These are phyloP conservation scores for Aureobasidium uvarum DNA, from an alignment of 2,329 filamentous ascomycete genomes.

Conservation along the genomic window DNA sequence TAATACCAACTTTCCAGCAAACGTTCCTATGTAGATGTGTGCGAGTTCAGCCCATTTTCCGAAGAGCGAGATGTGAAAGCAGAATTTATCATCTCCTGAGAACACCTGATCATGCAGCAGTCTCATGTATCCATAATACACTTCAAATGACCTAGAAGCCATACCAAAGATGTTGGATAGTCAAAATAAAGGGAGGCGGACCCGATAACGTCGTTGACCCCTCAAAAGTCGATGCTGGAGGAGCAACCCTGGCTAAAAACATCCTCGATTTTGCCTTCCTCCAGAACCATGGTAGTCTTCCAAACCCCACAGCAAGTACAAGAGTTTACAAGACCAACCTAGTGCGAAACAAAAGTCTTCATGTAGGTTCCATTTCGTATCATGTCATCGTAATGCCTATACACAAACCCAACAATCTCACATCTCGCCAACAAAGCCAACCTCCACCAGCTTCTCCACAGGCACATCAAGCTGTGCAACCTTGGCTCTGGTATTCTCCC, in stretches of 20 bases:
- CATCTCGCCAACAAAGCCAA: slow-evolving; percentile 56
- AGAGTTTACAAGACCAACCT: background rate
- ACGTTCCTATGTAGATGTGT: no score
- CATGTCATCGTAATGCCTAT: background rate
- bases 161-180: no score
- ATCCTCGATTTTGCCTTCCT: background rate
- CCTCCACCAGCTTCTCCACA: slow-evolving; percentile 62
- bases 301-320: background rate
- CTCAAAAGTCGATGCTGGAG: background rate
- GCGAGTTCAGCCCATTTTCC: no score
- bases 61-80: background rate
- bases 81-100: background rate
- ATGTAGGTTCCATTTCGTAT: background rate
- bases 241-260: background rate
- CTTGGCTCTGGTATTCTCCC: slow-evolving; percentile 65
- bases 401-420: background rate
- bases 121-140: background rate
- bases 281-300: background rate
- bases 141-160: background rate
- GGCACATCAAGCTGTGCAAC: slow-evolving; percentile 61
- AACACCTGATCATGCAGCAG: background rate
- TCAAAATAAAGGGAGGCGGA: background rate
- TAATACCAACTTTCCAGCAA: no score
- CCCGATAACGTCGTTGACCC: background rate
- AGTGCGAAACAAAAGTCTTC: background rate